Conservation (phyloP, 192 early-diverging fungal genomes). For the Backusella australiensis region DNA sequence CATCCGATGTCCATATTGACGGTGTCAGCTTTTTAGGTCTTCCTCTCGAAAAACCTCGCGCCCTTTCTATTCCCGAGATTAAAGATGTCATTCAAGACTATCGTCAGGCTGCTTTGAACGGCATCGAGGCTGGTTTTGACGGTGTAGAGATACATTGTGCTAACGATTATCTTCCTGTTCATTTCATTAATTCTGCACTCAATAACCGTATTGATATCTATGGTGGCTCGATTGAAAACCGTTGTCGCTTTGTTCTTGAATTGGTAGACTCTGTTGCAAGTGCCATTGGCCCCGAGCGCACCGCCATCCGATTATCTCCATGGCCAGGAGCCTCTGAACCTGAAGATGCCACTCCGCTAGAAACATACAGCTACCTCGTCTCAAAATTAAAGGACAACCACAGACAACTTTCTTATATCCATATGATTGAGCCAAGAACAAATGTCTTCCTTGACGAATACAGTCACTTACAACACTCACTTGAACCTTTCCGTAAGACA, state of each 20-base stretch:
- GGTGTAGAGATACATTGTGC: conserved; percentile 88
- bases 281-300: conserved; percentile 30
- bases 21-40: conserved; percentile 9
- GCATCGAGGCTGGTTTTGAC: conserved; percentile 81
- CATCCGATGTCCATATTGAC: conserved; percentile 20
- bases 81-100: conserved; percentile 11
- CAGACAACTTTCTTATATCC: conserved; percentile 37
- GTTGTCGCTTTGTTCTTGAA: conserved; percentile 30
- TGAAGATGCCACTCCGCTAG: conserved; percentile 25
- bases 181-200: conserved; percentile 75
- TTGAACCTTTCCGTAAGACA: conserved; percentile 19
- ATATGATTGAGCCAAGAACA: conserved; percentile 32
- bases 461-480: neutral
- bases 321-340: conserved; percentile 28
- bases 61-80: neutral
- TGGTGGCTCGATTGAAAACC: conserved; percentile 30
- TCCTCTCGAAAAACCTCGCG: conserved; percentile 19
- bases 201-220: conserved; percentile 72
- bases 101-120: conserved; percentile 58
- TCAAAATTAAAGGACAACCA: conserved; percentile 20
- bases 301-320: conserved; percentile 36
- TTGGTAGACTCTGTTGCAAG: conserved; percentile 24
- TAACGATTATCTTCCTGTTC: conserved; percentile 85
- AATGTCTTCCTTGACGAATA: conserved; percentile 47
- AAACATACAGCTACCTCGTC: conserved; percentile 25